phyloP scores from a whole-genome alignment of 139 green algal species.

The Chlorella sp. region DNA sequence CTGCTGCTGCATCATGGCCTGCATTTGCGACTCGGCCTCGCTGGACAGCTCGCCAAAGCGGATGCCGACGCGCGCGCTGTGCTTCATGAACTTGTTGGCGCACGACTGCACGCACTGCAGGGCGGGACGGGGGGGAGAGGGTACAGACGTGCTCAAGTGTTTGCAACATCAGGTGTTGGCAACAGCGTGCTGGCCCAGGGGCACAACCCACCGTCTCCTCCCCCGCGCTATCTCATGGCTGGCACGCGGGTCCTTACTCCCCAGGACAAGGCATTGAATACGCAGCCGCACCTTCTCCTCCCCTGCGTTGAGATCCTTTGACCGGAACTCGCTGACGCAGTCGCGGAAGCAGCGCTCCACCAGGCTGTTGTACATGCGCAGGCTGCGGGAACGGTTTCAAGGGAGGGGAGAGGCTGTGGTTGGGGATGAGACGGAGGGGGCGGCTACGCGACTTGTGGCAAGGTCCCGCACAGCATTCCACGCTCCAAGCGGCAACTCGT shows the following conservation, averaged over 20 bases:
- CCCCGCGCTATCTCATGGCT: no score
- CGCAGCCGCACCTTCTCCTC: slow-evolving; percentile 88
- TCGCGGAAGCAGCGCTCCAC: slow-evolving; percentile 96
- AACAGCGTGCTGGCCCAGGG: no score
- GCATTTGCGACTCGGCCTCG: slow-evolving; percentile 60
- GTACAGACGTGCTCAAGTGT: background rate
- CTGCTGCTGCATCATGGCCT: slow-evolving; percentile 52
- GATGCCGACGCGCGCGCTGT: slow-evolving; percentile 83
- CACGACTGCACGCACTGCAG: slow-evolving; percentile 91
- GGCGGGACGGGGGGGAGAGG: background rate
- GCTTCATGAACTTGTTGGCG: slow-evolving; percentile 97
- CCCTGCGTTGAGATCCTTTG: slow-evolving; percentile 86
- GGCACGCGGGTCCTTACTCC: no score
- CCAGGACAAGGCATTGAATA: background rate
- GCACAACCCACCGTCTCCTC: no score
- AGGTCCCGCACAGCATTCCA: background rate
- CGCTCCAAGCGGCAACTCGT: background rate
- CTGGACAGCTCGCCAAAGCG: slow-evolving; percentile 86
- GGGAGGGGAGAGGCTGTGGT: background rate
- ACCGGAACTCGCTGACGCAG: slow-evolving; percentile 92
- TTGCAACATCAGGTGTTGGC: background rate
- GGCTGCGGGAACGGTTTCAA: slow-evolving; percentile 46
- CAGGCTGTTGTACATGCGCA: slow-evolving; percentile 98
- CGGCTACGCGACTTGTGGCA: background rate
- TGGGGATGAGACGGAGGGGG: background rate